A percentile compares a stretch with the other conserved stretches of the same genome.
Conservation (phyloP, 352 stramenopile genomes). For the Globisporangium cystogenes region DNA sequence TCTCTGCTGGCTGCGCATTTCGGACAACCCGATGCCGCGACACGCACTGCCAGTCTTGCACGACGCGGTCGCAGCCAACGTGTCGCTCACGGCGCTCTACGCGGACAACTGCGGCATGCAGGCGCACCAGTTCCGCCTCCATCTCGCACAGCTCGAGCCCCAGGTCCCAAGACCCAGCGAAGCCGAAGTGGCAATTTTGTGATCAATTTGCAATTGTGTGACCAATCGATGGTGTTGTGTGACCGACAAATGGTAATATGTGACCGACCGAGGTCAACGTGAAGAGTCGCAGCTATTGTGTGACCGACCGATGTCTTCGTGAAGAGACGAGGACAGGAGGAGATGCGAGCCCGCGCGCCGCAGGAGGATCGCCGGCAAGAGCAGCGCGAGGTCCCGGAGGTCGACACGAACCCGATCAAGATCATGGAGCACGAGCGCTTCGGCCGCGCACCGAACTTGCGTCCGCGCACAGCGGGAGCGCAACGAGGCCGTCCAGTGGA, state of each 20-base stretch:
- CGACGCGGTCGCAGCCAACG: conserved; percentile 21
- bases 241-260: too few relatives aligned
- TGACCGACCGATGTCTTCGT: too few relatives aligned
- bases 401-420: neutral
- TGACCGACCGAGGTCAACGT: too few relatives aligned
- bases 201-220: too few relatives aligned
- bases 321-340: too few relatives aligned
- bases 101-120: conserved; percentile 20
- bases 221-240: too few relatives aligned
- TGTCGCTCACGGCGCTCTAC: conserved; percentile 34
- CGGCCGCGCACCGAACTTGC: conserved; percentile 39
- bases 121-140: conserved; percentile 7
- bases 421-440: conserved; percentile 49
- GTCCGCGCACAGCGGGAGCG: conserved; percentile 36
- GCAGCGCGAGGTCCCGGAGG: too few relatives aligned
- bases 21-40: conserved; percentile 27
- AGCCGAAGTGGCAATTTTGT: too few relatives aligned
- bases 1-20: conserved; percentile 42
- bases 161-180: neutral
- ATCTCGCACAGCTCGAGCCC: neutral
- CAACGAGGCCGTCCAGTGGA: neutral
- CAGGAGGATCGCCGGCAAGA: too few relatives aligned
- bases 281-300: too few relatives aligned
- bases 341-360: too few relatives aligned
- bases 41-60: conserved; percentile 13